phyloP scores from a whole-genome alignment of 176 grass and related monocot genomes.

The barley (Hordeum vulgare) region MorexV3_pseudomolecules_assembly NC_058521.1:555130184-555130683 shows the following conservation, averaged over 20 bases:
- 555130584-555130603: background rate
- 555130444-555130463: background rate
- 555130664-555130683: background rate
- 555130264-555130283: slow-evolving; percentile 93
- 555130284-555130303: slow-evolving; percentile 90
- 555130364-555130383: slow-evolving; percentile 22
- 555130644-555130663: background rate
- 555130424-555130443: slow-evolving; percentile 39
- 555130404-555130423: slow-evolving; percentile 38
- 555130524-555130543: background rate
- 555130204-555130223: slow-evolving; percentile 73
- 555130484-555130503: background rate
- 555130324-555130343: slow-evolving; percentile 37
- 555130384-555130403: slow-evolving; percentile 22
- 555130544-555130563: background rate
- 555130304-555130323: slow-evolving; percentile 59
- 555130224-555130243: slow-evolving; percentile 86
- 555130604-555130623: background rate
- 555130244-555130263: slow-evolving; percentile 94
- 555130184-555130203: slow-evolving; percentile 87
- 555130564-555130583: background rate
- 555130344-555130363: slow-evolving; percentile 50
- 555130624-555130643: background rate
- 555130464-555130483: background rate
- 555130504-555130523: background rate